Percentiles rank a stretch among this genome's conserved stretches.
phyloP scores from a whole-genome alignment of 805 yeast species.

The Nakazawaea ernobii region DNA sequence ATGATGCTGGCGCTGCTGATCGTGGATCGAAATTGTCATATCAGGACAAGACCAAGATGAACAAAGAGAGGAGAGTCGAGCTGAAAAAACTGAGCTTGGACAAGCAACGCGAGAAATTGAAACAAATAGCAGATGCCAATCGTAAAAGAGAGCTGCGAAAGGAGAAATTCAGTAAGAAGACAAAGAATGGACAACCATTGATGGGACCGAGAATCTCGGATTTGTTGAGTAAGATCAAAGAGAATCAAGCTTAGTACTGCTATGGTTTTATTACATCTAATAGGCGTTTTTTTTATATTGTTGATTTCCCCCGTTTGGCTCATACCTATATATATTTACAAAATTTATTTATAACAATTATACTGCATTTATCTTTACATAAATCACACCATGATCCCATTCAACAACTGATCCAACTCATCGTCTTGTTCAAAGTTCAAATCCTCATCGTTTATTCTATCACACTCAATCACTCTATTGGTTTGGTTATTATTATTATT shows the following conservation, averaged over 20 bases:
- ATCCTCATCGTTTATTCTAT: too few relatives aligned
- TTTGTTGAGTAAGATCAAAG: constrained; percentile 62
- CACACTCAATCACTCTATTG: too few relatives aligned
- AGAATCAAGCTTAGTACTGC: too few relatives aligned
- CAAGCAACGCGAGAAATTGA: constrained; percentile 26
- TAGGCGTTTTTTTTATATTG: too few relatives aligned
- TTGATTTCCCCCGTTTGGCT: too few relatives aligned
- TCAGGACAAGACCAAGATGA: constrained; percentile 39
- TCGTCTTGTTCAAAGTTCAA: too few relatives aligned
- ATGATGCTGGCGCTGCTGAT: too few relatives aligned
- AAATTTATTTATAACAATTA: too few relatives aligned
- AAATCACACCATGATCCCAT: constrained; percentile 64
- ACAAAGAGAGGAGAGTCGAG: constrained; percentile 40
- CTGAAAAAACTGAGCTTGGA: constrained; percentile 34
- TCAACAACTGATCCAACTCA: constrained; percentile 19
- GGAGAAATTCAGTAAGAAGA: constrained; percentile 39
- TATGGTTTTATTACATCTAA: too few relatives aligned
- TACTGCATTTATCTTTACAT: constrained; percentile 37
- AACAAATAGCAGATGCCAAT: constrained; percentile 30
- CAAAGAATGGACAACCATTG: constrained; percentile 77
- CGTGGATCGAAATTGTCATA: constrained; percentile 24
- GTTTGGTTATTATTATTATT: too few relatives aligned
- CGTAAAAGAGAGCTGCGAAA: constrained; percentile 39
- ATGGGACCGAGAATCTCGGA: constrained; percentile 87
- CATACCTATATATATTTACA: too few relatives aligned